Conservation (phyloP, 352 stramenopile species). For the Phytopythium delawarense region DNA sequence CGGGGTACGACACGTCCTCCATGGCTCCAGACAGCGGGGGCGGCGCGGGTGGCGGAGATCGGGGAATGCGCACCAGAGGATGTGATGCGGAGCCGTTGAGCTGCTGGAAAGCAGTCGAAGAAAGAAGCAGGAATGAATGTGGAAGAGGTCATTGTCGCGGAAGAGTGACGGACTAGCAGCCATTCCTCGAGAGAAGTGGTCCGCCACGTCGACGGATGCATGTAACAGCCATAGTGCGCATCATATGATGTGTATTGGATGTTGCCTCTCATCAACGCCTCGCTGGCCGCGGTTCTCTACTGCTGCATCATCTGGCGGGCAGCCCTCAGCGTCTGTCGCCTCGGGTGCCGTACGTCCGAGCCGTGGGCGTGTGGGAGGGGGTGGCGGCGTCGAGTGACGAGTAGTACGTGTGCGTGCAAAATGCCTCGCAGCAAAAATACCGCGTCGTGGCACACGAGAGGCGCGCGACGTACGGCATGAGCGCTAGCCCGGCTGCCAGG, state of each 20-base stretch:
- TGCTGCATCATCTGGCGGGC: not conserved
- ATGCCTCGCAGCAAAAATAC: constrained; percentile 44
- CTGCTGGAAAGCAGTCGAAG: not conserved
- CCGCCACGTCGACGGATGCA: not conserved
- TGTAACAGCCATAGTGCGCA: not conserved
- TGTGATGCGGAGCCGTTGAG: not conserved
- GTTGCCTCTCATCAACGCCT: not conserved
- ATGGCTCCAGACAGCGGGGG: not conserved
- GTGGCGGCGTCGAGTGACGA: not conserved
- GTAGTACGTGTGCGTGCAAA: constrained; percentile 17
- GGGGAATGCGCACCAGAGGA: not conserved
- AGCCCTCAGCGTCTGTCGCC: not conserved
- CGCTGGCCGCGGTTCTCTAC: not conserved
- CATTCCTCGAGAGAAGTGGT: not conserved
- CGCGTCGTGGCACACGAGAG: constrained; percentile 43
- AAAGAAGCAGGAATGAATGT: not conserved
- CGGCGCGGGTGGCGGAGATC: not conserved
- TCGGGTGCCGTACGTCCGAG: constrained; percentile 3
- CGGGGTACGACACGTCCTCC: constrained; percentile 24
- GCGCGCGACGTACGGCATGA: constrained; percentile 46
- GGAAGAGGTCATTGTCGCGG: not conserved
- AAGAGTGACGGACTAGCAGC: not conserved
- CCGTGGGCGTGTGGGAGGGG: not conserved
- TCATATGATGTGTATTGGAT: not conserved
- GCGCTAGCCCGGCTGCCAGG: constrained; percentile 26